phyloP scores from a whole-genome alignment of 2,329 filamentous ascomycete genomes.

The Xylaria sp. region DNA sequence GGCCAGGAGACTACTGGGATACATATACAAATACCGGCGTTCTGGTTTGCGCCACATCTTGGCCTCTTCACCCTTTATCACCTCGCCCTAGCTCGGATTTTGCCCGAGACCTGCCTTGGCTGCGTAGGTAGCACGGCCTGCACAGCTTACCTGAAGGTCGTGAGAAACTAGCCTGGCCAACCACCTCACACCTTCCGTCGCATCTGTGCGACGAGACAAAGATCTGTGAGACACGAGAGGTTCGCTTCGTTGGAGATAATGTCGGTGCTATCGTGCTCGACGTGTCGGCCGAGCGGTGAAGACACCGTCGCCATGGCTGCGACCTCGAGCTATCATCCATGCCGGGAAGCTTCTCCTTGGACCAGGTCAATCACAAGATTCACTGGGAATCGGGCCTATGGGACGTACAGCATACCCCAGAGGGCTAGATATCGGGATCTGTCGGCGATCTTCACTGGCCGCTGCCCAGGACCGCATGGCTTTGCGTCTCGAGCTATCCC shows the following conservation, averaged over 20 bases:
- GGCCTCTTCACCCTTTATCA: not conserved
- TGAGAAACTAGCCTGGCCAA: not conserved
- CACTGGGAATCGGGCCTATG: not conserved
- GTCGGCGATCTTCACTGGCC: not conserved
- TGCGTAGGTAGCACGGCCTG: not conserved
- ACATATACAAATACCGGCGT: not conserved
- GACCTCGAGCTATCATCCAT: not conserved
- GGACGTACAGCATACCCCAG: not conserved
- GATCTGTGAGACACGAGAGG: not conserved
- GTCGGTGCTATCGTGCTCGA: not conserved
- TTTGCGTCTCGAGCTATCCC: not conserved
- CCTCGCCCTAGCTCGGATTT: not conserved
- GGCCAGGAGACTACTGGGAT: not conserved
- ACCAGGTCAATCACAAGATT: not conserved
- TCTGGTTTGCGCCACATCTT: not conserved
- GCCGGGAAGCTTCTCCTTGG: no score
- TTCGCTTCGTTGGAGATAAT: not conserved
- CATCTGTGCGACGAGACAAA: not conserved
- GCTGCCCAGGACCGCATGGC: not conserved
- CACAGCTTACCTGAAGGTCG: not conserved
- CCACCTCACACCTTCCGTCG: not conserved
- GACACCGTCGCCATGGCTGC: not conserved
- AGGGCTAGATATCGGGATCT: not conserved
- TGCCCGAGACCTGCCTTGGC: not conserved
- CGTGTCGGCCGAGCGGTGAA: slow-evolving; percentile 15